Evolutionary conservation across 169 alveolate genomes (phyloP).

Genomic region (Babesia gibsoni): DNA sequence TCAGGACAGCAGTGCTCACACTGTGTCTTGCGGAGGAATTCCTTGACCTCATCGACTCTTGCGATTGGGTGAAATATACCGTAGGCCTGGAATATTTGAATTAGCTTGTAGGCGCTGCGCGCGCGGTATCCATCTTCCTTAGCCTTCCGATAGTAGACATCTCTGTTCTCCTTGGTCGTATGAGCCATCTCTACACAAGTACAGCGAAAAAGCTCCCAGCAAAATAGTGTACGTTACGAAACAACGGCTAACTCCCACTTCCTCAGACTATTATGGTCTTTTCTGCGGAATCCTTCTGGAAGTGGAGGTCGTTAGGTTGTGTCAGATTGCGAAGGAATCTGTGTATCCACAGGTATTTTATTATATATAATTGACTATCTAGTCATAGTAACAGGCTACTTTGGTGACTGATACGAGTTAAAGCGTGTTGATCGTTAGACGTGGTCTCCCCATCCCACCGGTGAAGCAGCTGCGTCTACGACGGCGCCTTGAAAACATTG

Average conservation of each 20-base stretch:
- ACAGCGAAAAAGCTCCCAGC: no score
- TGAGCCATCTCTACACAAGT: slow-evolving; percentile 79
- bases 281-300: background rate
- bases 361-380: no score
- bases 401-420: no score
- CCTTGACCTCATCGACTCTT: slow-evolving; percentile 8
- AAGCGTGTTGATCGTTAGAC: background rate
- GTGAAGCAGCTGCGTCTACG: background rate
- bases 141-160: slow-evolving; percentile 95
- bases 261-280: no score
- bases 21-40: slow-evolving; percentile 21
- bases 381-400: no score
- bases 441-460: slow-evolving; percentile 2
- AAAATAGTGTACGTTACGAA: no score
- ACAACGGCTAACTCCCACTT: no score
- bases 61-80: slow-evolving; percentile 71
- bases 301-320: background rate
- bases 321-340: background rate
- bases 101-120: slow-evolving; percentile 93
- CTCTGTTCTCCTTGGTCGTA: slow-evolving; percentile 90
- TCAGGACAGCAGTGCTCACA: slow-evolving; percentile 41
- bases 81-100: slow-evolving; percentile 91
- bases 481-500: slow-evolving; percentile 50
- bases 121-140: slow-evolving; percentile 97
- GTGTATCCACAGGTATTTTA: no score